Evolutionary conservation across 192 early-diverging fungal genomes (phyloP).

Genomic region (Kappamyces sp.): DNA sequence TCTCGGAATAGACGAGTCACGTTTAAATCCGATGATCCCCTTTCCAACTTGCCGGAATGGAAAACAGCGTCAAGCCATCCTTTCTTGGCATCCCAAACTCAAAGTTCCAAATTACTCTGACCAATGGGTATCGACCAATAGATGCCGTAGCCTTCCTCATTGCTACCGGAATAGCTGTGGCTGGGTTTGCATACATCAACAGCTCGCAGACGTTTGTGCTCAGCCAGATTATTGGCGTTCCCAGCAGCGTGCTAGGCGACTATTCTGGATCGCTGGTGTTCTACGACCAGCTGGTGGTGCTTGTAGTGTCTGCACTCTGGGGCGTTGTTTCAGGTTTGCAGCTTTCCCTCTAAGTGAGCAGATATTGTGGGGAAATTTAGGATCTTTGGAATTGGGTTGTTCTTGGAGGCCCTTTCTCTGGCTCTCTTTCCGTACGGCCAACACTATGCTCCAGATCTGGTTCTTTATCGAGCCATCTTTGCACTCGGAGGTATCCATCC

Average conservation of each 20-base stretch:
- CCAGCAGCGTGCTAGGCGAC: constrained; percentile 22
- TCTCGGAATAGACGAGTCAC: too few relatives aligned
- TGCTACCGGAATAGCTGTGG: too few relatives aligned
- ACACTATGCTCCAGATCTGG: constrained; percentile 53
- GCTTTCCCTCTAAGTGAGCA: background rate
- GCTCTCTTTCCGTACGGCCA: constrained; percentile 42
- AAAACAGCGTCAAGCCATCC: too few relatives aligned
- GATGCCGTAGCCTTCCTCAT: too few relatives aligned
- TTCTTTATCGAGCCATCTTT: constrained; percentile 60
- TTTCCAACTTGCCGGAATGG: too few relatives aligned
- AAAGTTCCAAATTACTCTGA: too few relatives aligned
- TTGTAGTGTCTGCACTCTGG: constrained; percentile 52
- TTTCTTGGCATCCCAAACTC: too few relatives aligned
- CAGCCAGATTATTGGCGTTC: constrained; percentile 32
- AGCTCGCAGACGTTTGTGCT: constrained; percentile 22
- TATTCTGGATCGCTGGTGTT: constrained; percentile 53
- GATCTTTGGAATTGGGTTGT: constrained; percentile 49
- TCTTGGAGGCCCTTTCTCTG: constrained; percentile 47
- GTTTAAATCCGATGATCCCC: too few relatives aligned
- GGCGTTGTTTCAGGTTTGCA: constrained; percentile 37
- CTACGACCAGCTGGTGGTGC: constrained; percentile 57
- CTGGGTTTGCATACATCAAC: too few relatives aligned
- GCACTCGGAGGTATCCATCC: constrained; percentile 43
- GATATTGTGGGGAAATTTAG: constrained; percentile 51
- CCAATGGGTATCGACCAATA: too few relatives aligned